Base-by-base conservation (phyloP, 2,329 filamentous ascomycete genomes). In the Cyphellophora europaea region DNA sequence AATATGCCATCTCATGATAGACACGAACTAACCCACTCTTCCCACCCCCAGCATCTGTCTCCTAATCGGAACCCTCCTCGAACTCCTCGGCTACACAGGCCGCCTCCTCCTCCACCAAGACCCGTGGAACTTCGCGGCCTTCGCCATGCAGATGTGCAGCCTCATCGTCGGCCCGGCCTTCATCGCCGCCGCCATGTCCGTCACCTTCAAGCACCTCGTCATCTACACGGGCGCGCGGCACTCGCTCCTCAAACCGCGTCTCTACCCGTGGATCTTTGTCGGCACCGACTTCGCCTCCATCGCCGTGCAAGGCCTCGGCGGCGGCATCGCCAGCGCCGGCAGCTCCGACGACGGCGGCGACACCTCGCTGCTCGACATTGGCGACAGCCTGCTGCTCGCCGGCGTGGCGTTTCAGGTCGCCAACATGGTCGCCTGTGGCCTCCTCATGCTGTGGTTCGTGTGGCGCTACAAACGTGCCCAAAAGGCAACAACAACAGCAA, bases 181-280 rank as follows among this genome's bases (percentile, higher is more conserved):
- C 52, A 53, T 69, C 34, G 66, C 66, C 5, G 74, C 66, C 4
- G 65, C 61, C 38, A 68, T 75, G 47, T 75, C 74, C 57, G 51
- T 77, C 19, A 68, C 65, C 6, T 61, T 77, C 11, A 71, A 72
- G 25, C 69, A 74, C 35, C 63, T 77, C 43, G 67, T 76, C 36
- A 52, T 71, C n/a, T 60, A 63, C 28, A 71, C 76, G 36, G 73
- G 73, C 4, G 53, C 59, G 2, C 54, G 66, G 33, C 55, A 67
- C 44, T 69, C 66, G 11, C 57, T 58, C 19, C 56, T 71, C 36
- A 60, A 57, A 21, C 66, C 68, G 4, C 55, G 55, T 3, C 58
- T 63, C 38, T 77, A 75, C 51, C 75, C 73, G 5, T 67, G 67
- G 51, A 66, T 77, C 40, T 79, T 78, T 56, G 71, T 78, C 45